Percentiles rank a stretch among this genome's conserved stretches.
These are phyloP conservation scores for Rasamsonia emersonii DNA, from an alignment of 2,329 filamentous ascomycete species.

Conservation along the genomic window DNA sequence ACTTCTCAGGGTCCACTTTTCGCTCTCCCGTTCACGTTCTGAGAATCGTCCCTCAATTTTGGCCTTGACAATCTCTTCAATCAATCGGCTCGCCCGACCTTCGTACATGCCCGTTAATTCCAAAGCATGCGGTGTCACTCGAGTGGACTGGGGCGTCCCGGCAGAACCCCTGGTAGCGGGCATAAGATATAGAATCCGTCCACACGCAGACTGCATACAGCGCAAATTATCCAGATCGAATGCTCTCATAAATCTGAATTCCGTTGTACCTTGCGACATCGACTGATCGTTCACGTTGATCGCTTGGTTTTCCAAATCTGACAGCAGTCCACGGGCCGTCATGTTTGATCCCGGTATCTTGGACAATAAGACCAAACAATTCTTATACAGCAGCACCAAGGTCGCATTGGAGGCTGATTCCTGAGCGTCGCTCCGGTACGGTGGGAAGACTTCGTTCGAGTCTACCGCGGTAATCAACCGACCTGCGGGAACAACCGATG, in stretches of 20 bases:
- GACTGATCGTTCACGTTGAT: conserved; percentile 36
- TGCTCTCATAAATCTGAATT: conserved; percentile 68
- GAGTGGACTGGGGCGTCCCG: conserved; percentile 14
- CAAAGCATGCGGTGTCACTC: conserved; percentile 54
- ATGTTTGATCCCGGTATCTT: conserved; percentile 56
- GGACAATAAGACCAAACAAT: conserved; percentile 67
- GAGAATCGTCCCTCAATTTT: conserved; percentile 76
- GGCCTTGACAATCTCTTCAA: conserved; percentile 80
- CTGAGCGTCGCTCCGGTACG: conserved; percentile 48
- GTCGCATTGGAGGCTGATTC: conserved; percentile 43
- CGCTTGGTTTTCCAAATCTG: conserved; percentile 76
- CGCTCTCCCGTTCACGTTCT: conserved; percentile 72
- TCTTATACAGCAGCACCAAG: conserved; percentile 76
- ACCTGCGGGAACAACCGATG: conserved; percentile 61
- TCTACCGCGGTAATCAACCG: conserved; percentile 76
- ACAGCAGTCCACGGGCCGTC: conserved; percentile 67
- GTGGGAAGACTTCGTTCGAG: conserved; percentile 65
- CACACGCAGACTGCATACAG: conserved; percentile 46
- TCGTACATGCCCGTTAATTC: conserved; percentile 68
- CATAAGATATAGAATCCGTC: conserved; percentile 29
- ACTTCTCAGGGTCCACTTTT: conserved; percentile 71
- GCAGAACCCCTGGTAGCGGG: conserved; percentile 20
- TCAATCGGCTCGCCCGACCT: conserved; percentile 64
- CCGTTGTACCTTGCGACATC: conserved; percentile 30
- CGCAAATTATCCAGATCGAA: conserved; percentile 61